Conservation (phyloP, 2,329 filamentous ascomycete species). For the Helotiales sp. region DNA sequence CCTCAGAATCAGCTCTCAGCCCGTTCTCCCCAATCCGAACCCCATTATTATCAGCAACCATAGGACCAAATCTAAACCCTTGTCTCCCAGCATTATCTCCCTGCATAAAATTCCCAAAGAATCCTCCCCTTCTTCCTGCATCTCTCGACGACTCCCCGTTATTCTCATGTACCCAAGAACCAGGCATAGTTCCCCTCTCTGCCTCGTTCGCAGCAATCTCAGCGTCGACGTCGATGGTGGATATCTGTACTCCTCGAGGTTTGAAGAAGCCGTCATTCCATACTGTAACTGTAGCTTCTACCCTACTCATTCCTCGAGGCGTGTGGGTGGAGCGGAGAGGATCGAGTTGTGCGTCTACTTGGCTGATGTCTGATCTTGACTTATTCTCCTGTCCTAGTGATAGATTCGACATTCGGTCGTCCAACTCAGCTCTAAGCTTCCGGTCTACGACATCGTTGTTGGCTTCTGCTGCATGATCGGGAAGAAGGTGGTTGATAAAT, state of each 20-base stretch:
- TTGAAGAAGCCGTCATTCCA: constrained; percentile 60
- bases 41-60: constrained; percentile 29
- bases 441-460: constrained; percentile 51
- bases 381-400: constrained; percentile 20
- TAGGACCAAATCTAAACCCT: constrained; percentile 25
- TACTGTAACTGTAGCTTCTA: constrained; percentile 46
- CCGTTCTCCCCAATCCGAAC: constrained; percentile 25
- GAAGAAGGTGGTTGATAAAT: constrained; percentile 57
- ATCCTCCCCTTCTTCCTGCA: constrained; percentile 4
- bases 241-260: constrained; percentile 48
- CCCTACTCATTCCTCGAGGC: constrained; percentile 28
- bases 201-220: constrained; percentile 37
- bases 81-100: constrained; percentile 22
- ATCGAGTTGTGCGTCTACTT: constrained; percentile 45
- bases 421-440: constrained; percentile 47
- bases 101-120: constrained; percentile 15
- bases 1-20: constrained; percentile 16
- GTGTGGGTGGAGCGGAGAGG: constrained; percentile 27
- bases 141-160: constrained; percentile 6
- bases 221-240: constrained; percentile 43
- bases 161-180: constrained; percentile 42
- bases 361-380: constrained; percentile 31
- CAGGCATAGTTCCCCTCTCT: constrained; percentile 42
- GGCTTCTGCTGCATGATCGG: constrained; percentile 43
- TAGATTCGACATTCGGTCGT: constrained; percentile 30